These are phyloP conservation scores for Penicillium cataractarum DNA, from an alignment of 495 filamentous ascomycete genomes.

Conservation along the genomic window DNA sequence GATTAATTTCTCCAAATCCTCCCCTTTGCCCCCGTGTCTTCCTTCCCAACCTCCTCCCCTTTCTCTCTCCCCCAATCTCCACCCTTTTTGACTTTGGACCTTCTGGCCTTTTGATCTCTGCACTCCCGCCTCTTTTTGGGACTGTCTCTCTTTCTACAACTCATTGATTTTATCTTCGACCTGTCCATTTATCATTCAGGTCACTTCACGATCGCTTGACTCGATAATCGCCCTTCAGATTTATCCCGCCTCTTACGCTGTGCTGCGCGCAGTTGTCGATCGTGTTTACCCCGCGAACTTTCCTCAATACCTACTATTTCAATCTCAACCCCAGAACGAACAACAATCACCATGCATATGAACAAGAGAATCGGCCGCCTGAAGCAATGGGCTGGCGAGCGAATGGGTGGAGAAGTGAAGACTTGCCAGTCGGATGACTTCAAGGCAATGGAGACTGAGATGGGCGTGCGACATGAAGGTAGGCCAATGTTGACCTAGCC, in stretches of 20 bases:
- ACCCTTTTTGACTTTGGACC: neutral
- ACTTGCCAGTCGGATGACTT: constrained; percentile 91
- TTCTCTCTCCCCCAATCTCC: constrained; percentile 16
- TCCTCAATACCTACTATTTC: constrained; percentile 1
- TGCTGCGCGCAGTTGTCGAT: constrained; percentile 6
- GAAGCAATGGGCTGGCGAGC: constrained; percentile 98
- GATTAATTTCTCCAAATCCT: constrained; percentile 13
- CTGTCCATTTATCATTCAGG: neutral
- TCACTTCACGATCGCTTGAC: constrained; percentile 13
- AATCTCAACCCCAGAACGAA: neutral
- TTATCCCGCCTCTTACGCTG: neutral
- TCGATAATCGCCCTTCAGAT: constrained; percentile 6
- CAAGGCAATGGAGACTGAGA: constrained; percentile 89
- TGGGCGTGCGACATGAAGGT: constrained; percentile 92
- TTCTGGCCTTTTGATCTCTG: neutral
- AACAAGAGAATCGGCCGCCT: constrained; percentile 95
- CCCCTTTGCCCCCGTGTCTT: constrained; percentile 16
- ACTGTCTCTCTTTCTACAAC: constrained; percentile 2
- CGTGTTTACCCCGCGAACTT: neutral
- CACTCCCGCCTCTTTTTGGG: constrained; percentile 10
- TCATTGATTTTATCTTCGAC: neutral
- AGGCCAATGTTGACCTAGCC: constrained; percentile 21
- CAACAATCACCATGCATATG: constrained; percentile 71
- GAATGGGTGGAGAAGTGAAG: constrained; percentile 93
- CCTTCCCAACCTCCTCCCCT: constrained; percentile 21